phyloP scores from a whole-genome alignment of 345 rosid species.

The Raphanus sativus region DNA sequence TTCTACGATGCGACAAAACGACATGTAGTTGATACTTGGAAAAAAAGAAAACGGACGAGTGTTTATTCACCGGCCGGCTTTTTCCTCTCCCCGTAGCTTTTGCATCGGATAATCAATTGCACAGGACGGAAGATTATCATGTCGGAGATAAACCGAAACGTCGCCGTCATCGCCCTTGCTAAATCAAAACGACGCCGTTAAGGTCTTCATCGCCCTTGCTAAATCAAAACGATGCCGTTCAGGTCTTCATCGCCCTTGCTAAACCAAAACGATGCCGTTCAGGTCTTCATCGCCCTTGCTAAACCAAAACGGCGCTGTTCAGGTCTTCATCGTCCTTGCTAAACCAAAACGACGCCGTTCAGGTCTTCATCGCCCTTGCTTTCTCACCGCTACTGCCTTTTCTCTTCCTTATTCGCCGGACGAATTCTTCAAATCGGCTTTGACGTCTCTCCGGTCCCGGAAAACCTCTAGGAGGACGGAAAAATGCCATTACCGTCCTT shows the following conservation, averaged over 20 bases:
- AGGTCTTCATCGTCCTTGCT: neutral
- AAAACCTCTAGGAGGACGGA: constrained; percentile 45
- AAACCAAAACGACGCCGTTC: constrained; percentile 3
- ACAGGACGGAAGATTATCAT: neutral
- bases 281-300: constrained; percentile 1
- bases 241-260: neutral
- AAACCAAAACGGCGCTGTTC: constrained; percentile 12
- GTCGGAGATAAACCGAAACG: constrained; percentile 6
- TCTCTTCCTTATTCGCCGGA: constrained; percentile 36
- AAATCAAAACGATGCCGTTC: constrained; percentile 12
- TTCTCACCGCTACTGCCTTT: constrained; percentile 17
- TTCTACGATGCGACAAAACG: neutral
- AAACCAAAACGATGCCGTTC: too few species aligned
- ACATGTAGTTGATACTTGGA: neutral
- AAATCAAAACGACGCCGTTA: neutral
- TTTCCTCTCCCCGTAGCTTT: constrained; percentile 23
- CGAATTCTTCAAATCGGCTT: constrained; percentile 35
- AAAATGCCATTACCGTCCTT: constrained; percentile 60
- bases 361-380: neutral
- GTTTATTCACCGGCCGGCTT: neutral
- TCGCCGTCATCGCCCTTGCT: constrained; percentile 10
- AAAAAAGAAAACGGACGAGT: neutral
- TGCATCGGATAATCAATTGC: neutral
- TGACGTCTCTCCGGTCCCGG: constrained; percentile 16
- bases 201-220: neutral